Conservation (phyloP, 2,329 filamentous ascomycete species). For the Trichothecium roseum region DNA sequence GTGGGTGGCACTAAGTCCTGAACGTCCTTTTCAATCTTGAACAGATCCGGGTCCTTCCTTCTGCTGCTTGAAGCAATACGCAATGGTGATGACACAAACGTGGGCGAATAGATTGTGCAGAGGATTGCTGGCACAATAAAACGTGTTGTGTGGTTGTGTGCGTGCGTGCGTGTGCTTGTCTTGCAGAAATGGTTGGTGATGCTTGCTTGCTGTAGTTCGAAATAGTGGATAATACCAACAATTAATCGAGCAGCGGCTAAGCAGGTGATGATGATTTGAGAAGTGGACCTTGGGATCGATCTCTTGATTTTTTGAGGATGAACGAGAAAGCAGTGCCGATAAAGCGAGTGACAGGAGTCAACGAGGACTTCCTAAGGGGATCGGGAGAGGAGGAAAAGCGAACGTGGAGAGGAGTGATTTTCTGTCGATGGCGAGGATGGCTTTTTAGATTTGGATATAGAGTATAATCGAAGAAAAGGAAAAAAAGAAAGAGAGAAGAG, state of each 20-base stretch:
- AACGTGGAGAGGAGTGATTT: conserved; percentile 27
- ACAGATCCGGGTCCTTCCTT: too few species aligned
- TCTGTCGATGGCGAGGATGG: conserved; percentile 11
- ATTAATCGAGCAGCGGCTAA: too few species aligned
- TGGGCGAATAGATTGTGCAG: too few species aligned
- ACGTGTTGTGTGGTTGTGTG: too few species aligned
- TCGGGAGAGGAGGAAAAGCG: conserved; percentile 32
- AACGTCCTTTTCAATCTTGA: too few species aligned
- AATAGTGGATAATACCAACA: too few species aligned
- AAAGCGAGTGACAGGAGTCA: conserved; percentile 68
- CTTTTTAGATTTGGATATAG: conserved; percentile 6
- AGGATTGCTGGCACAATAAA: too few species aligned
- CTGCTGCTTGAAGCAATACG: too few species aligned
- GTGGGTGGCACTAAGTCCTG: too few species aligned
- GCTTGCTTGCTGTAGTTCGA: neutral
- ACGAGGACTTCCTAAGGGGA: conserved; percentile 58
- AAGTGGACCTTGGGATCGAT: neutral
- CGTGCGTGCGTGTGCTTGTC: too few species aligned
- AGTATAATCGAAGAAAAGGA: conserved; percentile 7
- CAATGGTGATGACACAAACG: too few species aligned
- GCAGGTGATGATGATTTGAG: neutral
- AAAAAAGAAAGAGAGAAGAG: conserved; percentile 2
- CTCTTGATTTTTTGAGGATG: conserved; percentile 17
- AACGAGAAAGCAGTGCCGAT: conserved; percentile 39
- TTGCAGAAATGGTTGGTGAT: neutral